A percentile compares a stretch with the other conserved stretches of the same genome.
phyloP scores from a whole-genome alignment of 768 basidiomycete genomes.

The Pleurotus citrinopileatus region DNA sequence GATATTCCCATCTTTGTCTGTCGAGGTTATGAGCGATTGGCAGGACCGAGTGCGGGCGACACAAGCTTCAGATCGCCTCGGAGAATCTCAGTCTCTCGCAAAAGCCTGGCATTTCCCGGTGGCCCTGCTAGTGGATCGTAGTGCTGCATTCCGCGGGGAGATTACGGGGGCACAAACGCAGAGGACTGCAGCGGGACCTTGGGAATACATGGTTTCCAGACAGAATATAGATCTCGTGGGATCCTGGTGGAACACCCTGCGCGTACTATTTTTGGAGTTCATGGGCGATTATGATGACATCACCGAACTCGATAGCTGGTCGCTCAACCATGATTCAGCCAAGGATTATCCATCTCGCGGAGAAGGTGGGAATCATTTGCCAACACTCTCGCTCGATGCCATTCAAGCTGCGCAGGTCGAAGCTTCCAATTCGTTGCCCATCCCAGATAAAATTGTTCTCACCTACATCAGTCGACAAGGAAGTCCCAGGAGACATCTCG shows the following conservation, averaged over 20 bases:
- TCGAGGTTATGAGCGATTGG: constrained; percentile 75
- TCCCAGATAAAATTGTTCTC: constrained; percentile 55
- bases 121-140: constrained; percentile 69
- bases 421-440: constrained; percentile 27
- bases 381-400: constrained; percentile 3
- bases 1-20: constrained; percentile 64
- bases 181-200: constrained; percentile 70
- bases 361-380: background rate
- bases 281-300: constrained; percentile 3
- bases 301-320: constrained; percentile 3
- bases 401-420: constrained; percentile 6
- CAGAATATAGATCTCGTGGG: constrained; percentile 8
- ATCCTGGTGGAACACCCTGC: constrained; percentile 1
- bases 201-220: constrained; percentile 29
- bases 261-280: background rate
- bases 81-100: constrained; percentile 21
- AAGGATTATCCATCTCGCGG: constrained; percentile 4
- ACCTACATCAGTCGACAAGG: constrained; percentile 75
- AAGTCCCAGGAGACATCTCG: constrained; percentile 45
- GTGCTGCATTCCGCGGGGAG: constrained; percentile 68
- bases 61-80: constrained; percentile 8
- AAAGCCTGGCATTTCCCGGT: constrained; percentile 69
- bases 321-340: background rate
- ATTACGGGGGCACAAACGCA: constrained; percentile 61
- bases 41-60: constrained; percentile 48